phyloP scores from a whole-genome alignment of 208 protist genomes.

The Sergeia podlipaevii region DNA sequence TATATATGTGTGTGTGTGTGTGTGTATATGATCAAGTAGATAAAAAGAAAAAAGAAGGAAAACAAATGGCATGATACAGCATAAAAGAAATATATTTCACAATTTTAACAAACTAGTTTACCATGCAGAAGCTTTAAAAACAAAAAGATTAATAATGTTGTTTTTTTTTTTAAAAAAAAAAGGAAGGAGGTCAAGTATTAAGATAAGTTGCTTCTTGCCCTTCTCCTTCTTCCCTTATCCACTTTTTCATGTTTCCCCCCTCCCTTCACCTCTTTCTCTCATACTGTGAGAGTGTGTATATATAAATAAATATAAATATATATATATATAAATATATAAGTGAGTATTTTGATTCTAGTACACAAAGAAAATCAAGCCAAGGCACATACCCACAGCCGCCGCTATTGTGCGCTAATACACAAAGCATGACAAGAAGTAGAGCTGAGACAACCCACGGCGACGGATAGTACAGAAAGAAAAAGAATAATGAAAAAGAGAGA shows the following conservation, averaged over 20 bases:
- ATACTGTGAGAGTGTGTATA: too few species aligned
- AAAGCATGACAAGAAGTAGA: neutral
- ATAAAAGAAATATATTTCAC: neutral
- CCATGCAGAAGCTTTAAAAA: neutral
- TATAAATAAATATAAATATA: neutral
- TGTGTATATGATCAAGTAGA: neutral
- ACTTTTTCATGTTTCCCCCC: too few species aligned
- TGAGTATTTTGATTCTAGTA: too few species aligned
- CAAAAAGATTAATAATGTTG: neutral
- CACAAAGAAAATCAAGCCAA: neutral
- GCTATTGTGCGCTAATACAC: neutral
- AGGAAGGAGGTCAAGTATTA: too few species aligned
- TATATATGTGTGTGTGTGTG: too few species aligned
- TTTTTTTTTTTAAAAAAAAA: slow-evolving; percentile 17
- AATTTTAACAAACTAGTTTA: too few species aligned
- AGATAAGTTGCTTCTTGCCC: neutral
- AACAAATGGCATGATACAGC: neutral
- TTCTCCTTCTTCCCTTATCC: slow-evolving; percentile 4
- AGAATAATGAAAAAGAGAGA: neutral
- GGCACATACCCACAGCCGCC: neutral
- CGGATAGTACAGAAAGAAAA: slow-evolving; percentile 6
- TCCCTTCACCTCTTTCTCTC: too few species aligned
- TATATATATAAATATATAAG: neutral
- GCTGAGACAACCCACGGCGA: neutral
- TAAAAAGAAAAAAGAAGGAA: slow-evolving; percentile 1